Percentiles rank a stretch among this genome's conserved stretches.
phyloP scores from a whole-genome alignment of 257 asterid genomes.

The Solanum chaucha region DNA sequence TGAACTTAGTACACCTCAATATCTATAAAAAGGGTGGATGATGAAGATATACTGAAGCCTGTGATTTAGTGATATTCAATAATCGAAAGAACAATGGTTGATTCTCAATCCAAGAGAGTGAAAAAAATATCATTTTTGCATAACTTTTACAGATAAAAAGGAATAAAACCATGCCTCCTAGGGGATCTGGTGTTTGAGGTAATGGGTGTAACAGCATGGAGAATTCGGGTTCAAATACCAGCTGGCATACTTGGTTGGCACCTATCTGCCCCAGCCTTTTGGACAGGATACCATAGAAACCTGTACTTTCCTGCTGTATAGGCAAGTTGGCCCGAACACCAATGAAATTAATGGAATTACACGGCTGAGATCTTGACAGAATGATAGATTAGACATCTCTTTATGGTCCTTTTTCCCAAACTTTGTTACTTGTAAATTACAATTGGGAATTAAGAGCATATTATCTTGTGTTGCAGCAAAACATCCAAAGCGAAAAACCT shows the following conservation, averaged over 20 bases:
- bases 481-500: constrained; percentile 51
- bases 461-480: constrained; percentile 39
- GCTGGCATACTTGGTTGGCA: background rate
- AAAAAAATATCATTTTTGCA: background rate
- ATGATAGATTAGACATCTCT: background rate
- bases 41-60: background rate
- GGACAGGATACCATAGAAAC: background rate
- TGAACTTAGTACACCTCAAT: background rate
- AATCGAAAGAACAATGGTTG: background rate
- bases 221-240: background rate
- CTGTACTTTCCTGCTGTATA: background rate
- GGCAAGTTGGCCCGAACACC: background rate
- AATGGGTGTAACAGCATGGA: background rate
- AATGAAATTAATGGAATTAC: background rate
- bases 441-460: constrained; percentile 1
- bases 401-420: background rate
- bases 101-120: background rate
- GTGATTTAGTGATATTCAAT: background rate
- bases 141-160: background rate
- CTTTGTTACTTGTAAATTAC: background rate
- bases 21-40: background rate
- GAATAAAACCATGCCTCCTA: background rate
- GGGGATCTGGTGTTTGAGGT: background rate
- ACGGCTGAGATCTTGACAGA: background rate
- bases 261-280: background rate